Base-by-base conservation (phyloP, 768 basidiomycete species). In the Psilocybe cyanescens region DNA sequence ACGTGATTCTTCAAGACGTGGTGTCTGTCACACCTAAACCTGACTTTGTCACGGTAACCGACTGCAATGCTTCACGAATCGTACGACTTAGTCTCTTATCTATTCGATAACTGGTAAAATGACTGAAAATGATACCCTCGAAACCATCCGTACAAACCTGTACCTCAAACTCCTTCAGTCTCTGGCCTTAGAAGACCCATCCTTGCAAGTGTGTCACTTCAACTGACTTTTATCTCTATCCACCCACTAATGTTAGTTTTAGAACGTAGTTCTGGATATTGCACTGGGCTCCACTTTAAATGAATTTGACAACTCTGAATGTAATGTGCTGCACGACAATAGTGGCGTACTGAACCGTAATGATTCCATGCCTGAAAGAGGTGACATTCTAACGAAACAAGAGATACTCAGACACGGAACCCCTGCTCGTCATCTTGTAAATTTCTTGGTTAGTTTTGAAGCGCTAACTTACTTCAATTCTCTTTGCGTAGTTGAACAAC, bases 401-500 rank as follows among this genome's bases (percentile, higher is more conserved):
- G 67, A 66, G 3, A 35, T 68, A n/a, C 19, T 57, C 2, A 57
- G 49, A 41, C 66, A 62, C n/a, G 66, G 63, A 37, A 47, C 59
- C 8, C 61, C 62, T 41, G 33, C 55, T 48, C 66, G 65, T 49
- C 55, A 55, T 37, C 65, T 66, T 57, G 68, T 69, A 56, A 35
- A 19, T 17, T 35, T 2, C 24, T n/a, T 33, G 24, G 5, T 53
- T 14, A 29, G 12, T 9, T 28, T 12, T 28, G 47, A 9, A 44
- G 14, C 35, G 14, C 52, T 35, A 12, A 58, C 59, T 14, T 46
- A 3, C 6, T 9, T 2, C 30, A 28, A 35, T 58, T 31, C 33
- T 54, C 49, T 24, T 24, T n/a, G 17, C 33, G 30, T 39, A 67
- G 68, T 60, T 67, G 8, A 57, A 58, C 17, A 30, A 58, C 4